Evolutionary conservation across 257 asterid species (phyloP), one percentile per base, ranked within the genome.

Genomic region (Mitragyna speciosa): DNA sequence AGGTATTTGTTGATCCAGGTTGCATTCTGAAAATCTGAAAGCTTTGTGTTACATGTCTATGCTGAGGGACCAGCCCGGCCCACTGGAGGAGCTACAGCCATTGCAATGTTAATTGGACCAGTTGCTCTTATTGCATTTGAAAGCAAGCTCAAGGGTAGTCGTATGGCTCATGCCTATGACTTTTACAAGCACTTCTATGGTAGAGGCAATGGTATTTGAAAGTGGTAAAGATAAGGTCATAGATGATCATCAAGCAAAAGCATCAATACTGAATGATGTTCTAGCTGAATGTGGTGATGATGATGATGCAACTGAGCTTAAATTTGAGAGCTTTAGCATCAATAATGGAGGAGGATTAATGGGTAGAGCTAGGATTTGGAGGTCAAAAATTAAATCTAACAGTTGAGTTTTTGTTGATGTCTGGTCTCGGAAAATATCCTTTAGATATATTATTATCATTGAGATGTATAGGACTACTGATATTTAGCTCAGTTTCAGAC

Each of bases 41-140:
- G 75, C 75, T 82, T 81, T 68, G 30, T 86, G 74, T 86, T 43
- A 87, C 86, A 96, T 98, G 98, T 96, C 78, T 96, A 96, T 84
- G 99, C 99, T 3, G 98, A 94, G 88, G 99, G 99, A 22, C 98
- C 99, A 31, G 99, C 99, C 83, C 88, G 99, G 79, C 98, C 99
- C 69, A 96, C 99, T 49, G 99, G 99, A 43, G 99, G 99, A 75
- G 99, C 99, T 78, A 98, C 97, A 76, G 97, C 99, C 30, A 76
- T 96, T 86, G 99, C 98, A 85, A 94, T 96, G 95, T 92, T 96
- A 33, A 83, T 96, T 22, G 98, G 99, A 54, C 98, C 98, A 45
- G 90, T 94, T 89, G 99, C 99, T 87, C 98, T 98, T 30, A 92
- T 96, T 81, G 90, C 86, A 77, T 96, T 96, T 51, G 99, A 96